These are phyloP conservation scores for Letharia lupina DNA, from an alignment of 495 filamentous ascomycete species.

Conservation along the genomic window DNA sequence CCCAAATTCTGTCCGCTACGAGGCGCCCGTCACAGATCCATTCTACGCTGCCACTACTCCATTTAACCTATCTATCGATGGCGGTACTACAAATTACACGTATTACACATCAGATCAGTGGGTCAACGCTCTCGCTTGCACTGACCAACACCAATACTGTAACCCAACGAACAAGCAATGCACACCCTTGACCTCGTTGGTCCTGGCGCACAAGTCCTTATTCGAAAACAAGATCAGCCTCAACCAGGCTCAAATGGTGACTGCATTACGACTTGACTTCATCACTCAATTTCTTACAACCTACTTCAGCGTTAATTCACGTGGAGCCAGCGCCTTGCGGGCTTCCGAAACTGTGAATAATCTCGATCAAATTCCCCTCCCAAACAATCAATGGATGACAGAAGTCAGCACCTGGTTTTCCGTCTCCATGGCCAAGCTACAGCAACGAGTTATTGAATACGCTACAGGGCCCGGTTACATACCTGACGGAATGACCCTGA, in stretches of 20 bases:
- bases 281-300: constrained; percentile 31
- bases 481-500: background rate
- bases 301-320: constrained; percentile 27
- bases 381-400: constrained; percentile 30
- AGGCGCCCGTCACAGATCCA: constrained; percentile 24
- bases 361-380: constrained; percentile 24
- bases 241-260: constrained; percentile 40
- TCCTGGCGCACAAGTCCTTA: constrained; percentile 25
- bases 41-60: constrained; percentile 24
- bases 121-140: constrained; percentile 25
- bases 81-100: constrained; percentile 5
- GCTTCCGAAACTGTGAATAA: constrained; percentile 22
- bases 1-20: constrained; percentile 26
- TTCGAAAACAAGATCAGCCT: constrained; percentile 34
- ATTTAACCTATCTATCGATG: background rate
- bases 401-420: constrained; percentile 29
- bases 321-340: constrained; percentile 27
- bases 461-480: constrained; percentile 24
- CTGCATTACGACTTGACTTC: constrained; percentile 33
- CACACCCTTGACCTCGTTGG: constrained; percentile 13
- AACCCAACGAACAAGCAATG: constrained; percentile 23
- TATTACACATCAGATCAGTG: constrained; percentile 18
- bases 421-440: constrained; percentile 25
- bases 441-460: constrained; percentile 24
- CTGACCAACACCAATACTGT: constrained; percentile 30